Percentiles rank a stretch among this genome's conserved stretches.
Conservation (phyloP, 352 stramenopile species). For the Pythium brachiatum region DNA sequence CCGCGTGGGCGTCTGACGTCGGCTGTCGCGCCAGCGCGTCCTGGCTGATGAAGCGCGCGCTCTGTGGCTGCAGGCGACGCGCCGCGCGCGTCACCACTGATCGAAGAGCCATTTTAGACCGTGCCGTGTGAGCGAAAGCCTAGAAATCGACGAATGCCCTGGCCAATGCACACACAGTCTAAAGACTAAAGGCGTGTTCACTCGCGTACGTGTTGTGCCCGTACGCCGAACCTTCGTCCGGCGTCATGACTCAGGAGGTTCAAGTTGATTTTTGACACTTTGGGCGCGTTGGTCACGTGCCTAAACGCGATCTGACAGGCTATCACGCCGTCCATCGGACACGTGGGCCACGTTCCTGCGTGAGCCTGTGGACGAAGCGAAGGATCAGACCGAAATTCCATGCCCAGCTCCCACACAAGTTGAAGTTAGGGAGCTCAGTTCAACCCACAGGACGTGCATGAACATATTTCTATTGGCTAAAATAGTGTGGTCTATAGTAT, state of each 20-base stretch:
- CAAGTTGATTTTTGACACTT: not conserved
- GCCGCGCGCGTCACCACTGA: not conserved
- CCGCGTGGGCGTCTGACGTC: conserved; percentile 1
- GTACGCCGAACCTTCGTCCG: not conserved
- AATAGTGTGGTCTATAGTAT: not conserved
- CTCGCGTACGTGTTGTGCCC: not conserved
- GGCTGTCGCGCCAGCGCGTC: not conserved
- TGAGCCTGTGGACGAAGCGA: conserved; percentile 3
- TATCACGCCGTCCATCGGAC: not conserved
- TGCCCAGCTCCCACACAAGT: not conserved
- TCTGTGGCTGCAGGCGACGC: not conserved
- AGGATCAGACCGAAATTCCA: not conserved
- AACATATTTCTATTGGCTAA: not conserved
- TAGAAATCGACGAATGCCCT: conserved; percentile 1
- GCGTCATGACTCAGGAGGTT: conserved; percentile 5
- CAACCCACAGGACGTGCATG: not conserved
- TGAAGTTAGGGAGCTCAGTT: conserved; percentile 1
- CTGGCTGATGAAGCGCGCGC: conserved; percentile 2
- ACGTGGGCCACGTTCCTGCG: conserved; percentile 1
- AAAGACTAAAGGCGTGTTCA: not conserved
- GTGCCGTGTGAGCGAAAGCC: not conserved
- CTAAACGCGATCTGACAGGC: not conserved
- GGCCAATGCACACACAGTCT: not conserved
- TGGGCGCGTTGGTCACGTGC: not conserved
- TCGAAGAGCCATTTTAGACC: conserved; percentile 4